phyloP scores from a whole-genome alignment of 257 asterid species.

The Lithospermum erythrorhizon region DNA sequence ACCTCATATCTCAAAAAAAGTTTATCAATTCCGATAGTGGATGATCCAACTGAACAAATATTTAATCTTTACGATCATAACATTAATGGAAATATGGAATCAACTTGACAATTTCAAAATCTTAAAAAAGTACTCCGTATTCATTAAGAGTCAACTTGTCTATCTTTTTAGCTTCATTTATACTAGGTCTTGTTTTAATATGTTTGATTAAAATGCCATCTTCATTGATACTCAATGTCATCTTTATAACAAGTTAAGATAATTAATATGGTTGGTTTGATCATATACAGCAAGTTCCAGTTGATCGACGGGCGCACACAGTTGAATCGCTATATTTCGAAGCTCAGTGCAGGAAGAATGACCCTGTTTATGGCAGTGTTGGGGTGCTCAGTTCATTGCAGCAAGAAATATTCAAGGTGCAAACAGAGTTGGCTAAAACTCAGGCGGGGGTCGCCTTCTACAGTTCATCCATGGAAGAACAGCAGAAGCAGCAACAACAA shows the following conservation, averaged over 20 bases:
- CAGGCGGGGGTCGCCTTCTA: conserved; percentile 14
- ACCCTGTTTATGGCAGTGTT: conserved; percentile 21
- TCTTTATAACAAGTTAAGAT: too few relatives aligned
- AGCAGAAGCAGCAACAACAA: neutral
- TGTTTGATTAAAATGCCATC: neutral
- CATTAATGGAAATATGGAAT: too few relatives aligned
- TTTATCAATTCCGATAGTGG: too few relatives aligned
- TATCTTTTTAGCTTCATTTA: too few relatives aligned
- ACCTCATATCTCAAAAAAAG: too few relatives aligned
- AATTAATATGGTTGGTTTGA: neutral
- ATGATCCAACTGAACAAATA: too few relatives aligned
- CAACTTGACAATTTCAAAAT: too few relatives aligned
- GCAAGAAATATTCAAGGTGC: conserved; percentile 14
- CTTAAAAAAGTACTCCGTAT: too few relatives aligned
- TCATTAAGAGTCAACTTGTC: too few relatives aligned
- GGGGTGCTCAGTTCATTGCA: conserved; percentile 21
- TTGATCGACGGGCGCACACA: conserved; percentile 13
- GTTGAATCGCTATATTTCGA: conserved; percentile 25
- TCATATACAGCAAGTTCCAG: conserved; percentile 16
- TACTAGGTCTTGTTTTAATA: too few relatives aligned
- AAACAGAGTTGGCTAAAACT: conserved; percentile 13
- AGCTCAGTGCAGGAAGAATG: conserved; percentile 22
- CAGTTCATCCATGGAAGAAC: neutral
- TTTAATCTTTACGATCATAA: too few relatives aligned
- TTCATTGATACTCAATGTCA: too few relatives aligned